Base-by-base conservation (phyloP, 2,329 filamentous ascomycete genomes). In the Aspergillus piperis region DNA sequence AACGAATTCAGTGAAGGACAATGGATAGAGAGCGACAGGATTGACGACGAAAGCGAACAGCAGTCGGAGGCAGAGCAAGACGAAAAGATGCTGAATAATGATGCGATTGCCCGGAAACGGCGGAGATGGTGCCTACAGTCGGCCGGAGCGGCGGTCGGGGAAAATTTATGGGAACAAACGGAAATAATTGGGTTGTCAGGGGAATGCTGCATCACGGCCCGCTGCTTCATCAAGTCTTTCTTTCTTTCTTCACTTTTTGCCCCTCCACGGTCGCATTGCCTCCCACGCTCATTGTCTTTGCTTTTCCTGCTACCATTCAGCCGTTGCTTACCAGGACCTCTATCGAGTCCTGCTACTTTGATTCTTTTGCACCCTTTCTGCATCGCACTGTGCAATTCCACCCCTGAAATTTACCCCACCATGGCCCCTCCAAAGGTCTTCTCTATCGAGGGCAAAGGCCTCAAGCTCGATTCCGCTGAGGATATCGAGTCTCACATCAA, bases 401-500 rank as follows among this genome's bases (percentile, higher is more conserved):
- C 66, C 63, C 65, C 68, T 66, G 66, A 66, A 69, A 66, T 58
- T 60, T 74, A 74, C 71, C 70, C 72, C 71, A 73, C 75, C 64
- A 88, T 84, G 84, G 80, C 82, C 70, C 72, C 79, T 70, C 75
- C 80, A 63, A 85, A 84, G 80, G 65, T 78, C 73, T 98, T 97
- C 81, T 93, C 92, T 69, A 87, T 98, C 68, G 91, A 96, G 78
- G 92, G 91, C 78, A 95, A 90, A 82, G 90, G 90, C 72, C 86
- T 98, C 70, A 97, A 96, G 83, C 90, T 99, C 73, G 89, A 96
- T 81, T 91, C 89, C 42, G 91, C 91, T 54, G 89, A 87, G 66
- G 92, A 98, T 77, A 85, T 98, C 63, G 90, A 95, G 77, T 82
- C 90, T 66, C 89, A 97, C 77, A 90, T 97, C 72, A 85, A 88